A percentile compares a stretch with the other conserved stretches of the same genome.
Conservation (phyloP, 1,284 basidiomycete species). For the Pseudozyma tsukubaensis region DNA sequence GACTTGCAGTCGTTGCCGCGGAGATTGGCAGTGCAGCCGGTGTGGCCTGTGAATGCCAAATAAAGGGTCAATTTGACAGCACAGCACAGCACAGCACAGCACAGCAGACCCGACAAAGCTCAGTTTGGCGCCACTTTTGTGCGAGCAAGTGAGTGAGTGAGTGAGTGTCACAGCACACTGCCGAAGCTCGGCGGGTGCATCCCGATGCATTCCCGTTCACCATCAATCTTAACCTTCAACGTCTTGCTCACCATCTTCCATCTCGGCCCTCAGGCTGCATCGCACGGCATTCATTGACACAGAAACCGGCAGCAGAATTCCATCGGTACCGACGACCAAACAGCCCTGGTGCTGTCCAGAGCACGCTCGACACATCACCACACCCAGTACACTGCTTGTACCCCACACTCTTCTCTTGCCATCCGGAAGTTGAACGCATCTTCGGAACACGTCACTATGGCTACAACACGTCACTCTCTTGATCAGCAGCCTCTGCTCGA, state of each 20-base stretch:
- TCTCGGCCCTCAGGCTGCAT: no score
- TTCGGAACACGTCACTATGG: conserved; percentile 18
- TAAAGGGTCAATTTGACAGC: neutral
- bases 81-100: conserved; percentile 9
- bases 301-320: no score
- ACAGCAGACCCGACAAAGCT: neutral
- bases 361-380: no score
- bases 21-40: neutral
- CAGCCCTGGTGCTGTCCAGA: no score
- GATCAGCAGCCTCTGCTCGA: conserved; percentile 46
- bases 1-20: no score
- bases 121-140: neutral
- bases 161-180: neutral
- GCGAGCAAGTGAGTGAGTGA: neutral
- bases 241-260: no score
- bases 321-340: no score
- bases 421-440: neutral
- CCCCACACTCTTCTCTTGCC: no score
- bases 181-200: conserved; percentile 1
- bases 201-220: no score
- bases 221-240: no score
- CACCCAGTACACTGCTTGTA: no score
- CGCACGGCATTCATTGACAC: no score
- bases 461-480: conserved; percentile 21
- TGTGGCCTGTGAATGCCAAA: neutral